Evolutionary conservation across 2,329 filamentous ascomycete genomes (phyloP).

Genomic region (Fusarium incarnatum): DNA sequence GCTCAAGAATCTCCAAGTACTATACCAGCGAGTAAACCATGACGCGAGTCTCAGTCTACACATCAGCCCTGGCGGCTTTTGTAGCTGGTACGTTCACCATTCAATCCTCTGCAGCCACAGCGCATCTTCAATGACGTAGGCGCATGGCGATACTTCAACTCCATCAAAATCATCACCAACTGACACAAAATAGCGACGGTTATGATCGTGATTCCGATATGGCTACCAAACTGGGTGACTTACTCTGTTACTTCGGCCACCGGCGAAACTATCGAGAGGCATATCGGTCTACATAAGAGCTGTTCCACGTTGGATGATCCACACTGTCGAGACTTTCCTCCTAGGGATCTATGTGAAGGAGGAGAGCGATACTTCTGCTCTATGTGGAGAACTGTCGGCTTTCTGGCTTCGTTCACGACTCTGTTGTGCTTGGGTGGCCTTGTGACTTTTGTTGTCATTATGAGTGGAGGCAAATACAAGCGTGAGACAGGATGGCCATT

Average conservation of each 20-base stretch:
- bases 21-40: conserved; percentile 46
- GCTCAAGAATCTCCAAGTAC: neutral
- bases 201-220: conserved; percentile 77
- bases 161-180: conserved; percentile 27
- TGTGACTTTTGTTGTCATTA: conserved; percentile 81
- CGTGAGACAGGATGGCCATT: conserved; percentile 87
- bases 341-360: conserved; percentile 51
- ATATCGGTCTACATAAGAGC: conserved; percentile 82
- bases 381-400: conserved; percentile 90
- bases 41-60: conserved; percentile 60
- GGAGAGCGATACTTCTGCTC: conserved; percentile 82
- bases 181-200: conserved; percentile 68
- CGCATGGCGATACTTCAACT: neutral
- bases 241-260: conserved; percentile 66
- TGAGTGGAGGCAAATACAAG: conserved; percentile 82
- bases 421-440: conserved; percentile 84
- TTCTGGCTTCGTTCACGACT: conserved; percentile 85
- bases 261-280: conserved; percentile 63
- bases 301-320: conserved; percentile 77
- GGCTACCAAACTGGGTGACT: conserved; percentile 77
- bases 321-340: conserved; percentile 63
- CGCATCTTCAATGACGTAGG: conserved; percentile 43
- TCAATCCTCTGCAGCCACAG: conserved; percentile 11
- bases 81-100: conserved; percentile 54
- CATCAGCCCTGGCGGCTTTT: conserved; percentile 57